A percentile compares a stretch with the other conserved stretches of the same genome.
Conservation (phyloP, 331 rosid species). For the Saraca asoca region DNA sequence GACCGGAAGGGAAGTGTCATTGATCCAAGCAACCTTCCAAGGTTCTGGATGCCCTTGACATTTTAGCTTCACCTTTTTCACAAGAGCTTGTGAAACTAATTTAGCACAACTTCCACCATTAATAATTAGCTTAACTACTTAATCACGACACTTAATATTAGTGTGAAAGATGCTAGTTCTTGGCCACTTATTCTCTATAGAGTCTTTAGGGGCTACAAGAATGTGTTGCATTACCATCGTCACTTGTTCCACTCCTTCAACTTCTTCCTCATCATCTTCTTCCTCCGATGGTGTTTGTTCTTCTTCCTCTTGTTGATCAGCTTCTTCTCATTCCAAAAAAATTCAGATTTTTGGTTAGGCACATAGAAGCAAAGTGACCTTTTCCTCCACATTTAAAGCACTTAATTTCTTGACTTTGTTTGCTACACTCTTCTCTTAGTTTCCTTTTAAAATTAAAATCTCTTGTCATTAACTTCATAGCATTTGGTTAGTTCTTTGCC, state of each 20-base stretch:
- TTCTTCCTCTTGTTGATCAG: background rate
- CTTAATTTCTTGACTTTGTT: background rate
- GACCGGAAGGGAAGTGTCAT: background rate
- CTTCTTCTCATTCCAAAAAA: background rate
- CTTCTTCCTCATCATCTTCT: conserved; percentile 3
- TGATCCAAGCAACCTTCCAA: background rate
- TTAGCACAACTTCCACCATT: too few relatives aligned
- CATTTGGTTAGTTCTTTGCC: too few relatives aligned
- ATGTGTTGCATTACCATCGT: background rate
- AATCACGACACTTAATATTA: too few relatives aligned
- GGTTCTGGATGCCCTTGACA: background rate
- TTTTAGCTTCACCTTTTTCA: too few relatives aligned
- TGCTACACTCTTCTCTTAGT: too few relatives aligned
- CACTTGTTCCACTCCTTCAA: background rate
- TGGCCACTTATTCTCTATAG: background rate
- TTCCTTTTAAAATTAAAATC: background rate
- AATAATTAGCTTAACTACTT: too few relatives aligned
- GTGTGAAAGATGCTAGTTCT: background rate
- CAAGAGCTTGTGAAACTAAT: too few relatives aligned
- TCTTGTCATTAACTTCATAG: background rate
- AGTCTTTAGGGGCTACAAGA: background rate
- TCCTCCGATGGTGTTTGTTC: background rate
- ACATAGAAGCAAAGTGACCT: conserved; percentile 11
- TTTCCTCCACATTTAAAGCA: background rate
- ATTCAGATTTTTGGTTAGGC: background rate